Evolutionary conservation across 179 eudicot species (phyloP), one percentile per base, ranked within the genome.

Genomic region (Beta lomatogona): DNA sequence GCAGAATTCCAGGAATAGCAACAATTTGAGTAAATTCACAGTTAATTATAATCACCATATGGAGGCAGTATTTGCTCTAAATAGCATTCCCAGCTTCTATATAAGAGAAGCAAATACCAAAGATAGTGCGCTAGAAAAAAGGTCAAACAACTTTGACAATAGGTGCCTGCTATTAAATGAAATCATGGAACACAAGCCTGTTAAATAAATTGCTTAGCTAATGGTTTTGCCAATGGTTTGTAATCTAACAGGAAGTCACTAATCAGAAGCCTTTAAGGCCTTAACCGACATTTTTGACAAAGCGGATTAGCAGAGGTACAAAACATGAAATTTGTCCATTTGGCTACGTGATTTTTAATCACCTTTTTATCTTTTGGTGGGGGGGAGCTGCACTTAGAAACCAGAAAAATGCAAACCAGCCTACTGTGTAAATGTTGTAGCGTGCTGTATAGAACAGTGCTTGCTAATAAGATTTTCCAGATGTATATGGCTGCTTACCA

Each of bases 401-500:
- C 36, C 41, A 52, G 31, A 21, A 10, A 11, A 52, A 21, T 52
- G 76, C 18, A 72, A 1, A 59, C 22, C 41, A 22, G 57, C 19
- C 41, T 58, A 80, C 78, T 19, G 73, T 36, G 41, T 48, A 60
- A 57, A 61, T 52, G 82, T 44, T 44, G n/a, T 12, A 60, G 36
- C 28, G 28, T 25, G 28, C 61, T n/a, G 4, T 48, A 9, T 36
- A 19, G 59, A 58, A 12, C 50, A n/a, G 31, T 71, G 58, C 75
- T 71, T 9, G 11, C 5, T 7, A 6, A 21, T 9, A 41, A 73
- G 46, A 53, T 45, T 74, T 60, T 78, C 54, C 16, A 69, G 14
- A 55, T 25, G 46, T 55, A 54, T n/a, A 79, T n/a, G 68, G 69
- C 66, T 36, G 53, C 76, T 87, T 91, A 94, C 99, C 97, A 96